Evolutionary conservation across 257 asterid genomes (phyloP).

Genomic region (Eustoma russellianum): DNA sequence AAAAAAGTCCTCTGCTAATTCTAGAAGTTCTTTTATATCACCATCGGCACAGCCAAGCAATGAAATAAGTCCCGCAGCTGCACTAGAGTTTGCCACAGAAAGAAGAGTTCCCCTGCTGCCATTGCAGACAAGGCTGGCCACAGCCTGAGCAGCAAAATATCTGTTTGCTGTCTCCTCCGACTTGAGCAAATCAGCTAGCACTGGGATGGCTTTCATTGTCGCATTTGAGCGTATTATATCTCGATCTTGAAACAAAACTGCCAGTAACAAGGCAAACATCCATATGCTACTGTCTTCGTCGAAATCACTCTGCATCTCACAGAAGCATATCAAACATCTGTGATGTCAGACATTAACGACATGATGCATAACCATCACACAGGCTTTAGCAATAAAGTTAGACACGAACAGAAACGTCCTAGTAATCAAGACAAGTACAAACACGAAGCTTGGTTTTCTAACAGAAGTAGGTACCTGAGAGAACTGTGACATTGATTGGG

Average conservation of each 20-base stretch:
- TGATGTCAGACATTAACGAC: neutral
- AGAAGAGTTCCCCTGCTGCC: slow-evolving; percentile 99
- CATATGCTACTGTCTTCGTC: slow-evolving; percentile 82
- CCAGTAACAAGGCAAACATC: slow-evolving; percentile 72
- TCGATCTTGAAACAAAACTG: slow-evolving; percentile 76
- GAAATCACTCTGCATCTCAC: slow-evolving; percentile 55
- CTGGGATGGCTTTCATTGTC: slow-evolving; percentile 83
- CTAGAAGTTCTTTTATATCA: slow-evolving; percentile 70
- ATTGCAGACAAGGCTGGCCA: slow-evolving; percentile 90
- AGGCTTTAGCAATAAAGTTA: no score
- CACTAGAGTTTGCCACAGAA: slow-evolving; percentile 94
- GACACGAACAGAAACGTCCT: no score
- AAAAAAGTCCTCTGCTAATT: slow-evolving; percentile 69
- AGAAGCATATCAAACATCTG: no score
- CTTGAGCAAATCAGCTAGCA: slow-evolving; percentile 70
- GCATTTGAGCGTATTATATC: slow-evolving; percentile 75
- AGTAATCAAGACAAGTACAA: neutral
- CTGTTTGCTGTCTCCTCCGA: slow-evolving; percentile 82
- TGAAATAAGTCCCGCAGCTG: slow-evolving; percentile 81
- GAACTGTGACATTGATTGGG: slow-evolving; percentile 55
- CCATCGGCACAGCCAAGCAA: slow-evolving; percentile 90
- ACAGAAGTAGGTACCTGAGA: slow-evolving; percentile 40
- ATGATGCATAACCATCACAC: slow-evolving; percentile 2
- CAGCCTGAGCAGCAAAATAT: slow-evolving; percentile 94
- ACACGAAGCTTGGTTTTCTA: neutral